Evolutionary conservation across 352 stramenopile genomes (phyloP), one percentile per base, ranked within the genome.

Genomic region (Thraustochytrium striatum): DNA sequence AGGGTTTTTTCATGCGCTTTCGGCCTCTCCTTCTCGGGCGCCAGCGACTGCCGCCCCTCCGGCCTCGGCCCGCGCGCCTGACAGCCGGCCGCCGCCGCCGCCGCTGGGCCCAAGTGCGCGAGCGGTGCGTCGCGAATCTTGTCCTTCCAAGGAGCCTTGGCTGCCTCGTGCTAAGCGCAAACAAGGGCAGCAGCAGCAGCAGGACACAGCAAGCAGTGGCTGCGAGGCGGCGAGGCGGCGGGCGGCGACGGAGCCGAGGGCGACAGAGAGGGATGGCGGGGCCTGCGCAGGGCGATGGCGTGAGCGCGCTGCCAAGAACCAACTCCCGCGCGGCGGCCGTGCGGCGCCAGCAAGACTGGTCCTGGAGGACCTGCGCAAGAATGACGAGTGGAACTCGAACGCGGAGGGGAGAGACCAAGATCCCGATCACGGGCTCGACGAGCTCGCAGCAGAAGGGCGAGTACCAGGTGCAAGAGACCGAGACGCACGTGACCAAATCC

Each of bases 401-500:
- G 65, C 11, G 30, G n/a, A 19, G n/a, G 3, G 43, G 43, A 0
- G 65, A 75, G 32, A 38, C 30, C 43, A 75, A 61, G 50, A 21
- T 75, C n/a, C 65, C 50, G 25, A 38, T 58, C 41, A 28, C 59
- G 36, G 59, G 59, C 36, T 21, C 30, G 7, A 8, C 44, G 19
- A 25, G 41, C 44, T 21, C 36, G 44, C 41, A 61, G 16, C 43
- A 61, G 16, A 28, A 75, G 7, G 65, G 65, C 32, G 30, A 21
- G 65, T 62, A 58, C 43, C 65, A 75, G 35, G 65, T 75, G 32
- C 43, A 75, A 43, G 50, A 75, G 32, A 52, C 65, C 28, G 16
- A 52, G 61, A 70, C 61, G 30, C 61, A 70, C 30, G 61, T 70
- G 16, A 70, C 38, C 61, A 70, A 70, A 70, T 75, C 2, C 65